phyloP scores from a whole-genome alignment of 1,284 basidiomycete species.

The Heliocybe sulcata region DNA sequence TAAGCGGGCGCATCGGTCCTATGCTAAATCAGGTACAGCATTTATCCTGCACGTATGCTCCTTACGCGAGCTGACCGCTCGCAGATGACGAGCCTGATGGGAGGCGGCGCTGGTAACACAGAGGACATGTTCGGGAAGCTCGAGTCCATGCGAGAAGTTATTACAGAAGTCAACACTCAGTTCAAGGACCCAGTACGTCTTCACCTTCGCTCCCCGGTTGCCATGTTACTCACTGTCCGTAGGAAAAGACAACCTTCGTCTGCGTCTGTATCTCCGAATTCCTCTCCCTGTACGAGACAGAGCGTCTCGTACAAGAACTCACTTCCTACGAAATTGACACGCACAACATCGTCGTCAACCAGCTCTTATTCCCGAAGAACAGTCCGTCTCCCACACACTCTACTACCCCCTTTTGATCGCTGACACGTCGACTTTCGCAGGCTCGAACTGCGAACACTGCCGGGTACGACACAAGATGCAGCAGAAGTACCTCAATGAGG shows the following conservation, averaged over 20 bases:
- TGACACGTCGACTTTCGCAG: conserved; percentile 28
- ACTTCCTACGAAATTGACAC: conserved; percentile 98
- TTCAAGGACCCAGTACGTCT: conserved; percentile 92
- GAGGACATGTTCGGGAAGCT: conserved; percentile 99
- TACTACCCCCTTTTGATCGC: conserved; percentile 1
- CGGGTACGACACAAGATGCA: conserved; percentile 95
- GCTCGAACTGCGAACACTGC: conserved; percentile 93
- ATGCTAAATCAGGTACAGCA: conserved; percentile 84
- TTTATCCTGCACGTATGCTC: neutral
- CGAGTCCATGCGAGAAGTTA: conserved; percentile 94
- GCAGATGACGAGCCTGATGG: conserved; percentile 93
- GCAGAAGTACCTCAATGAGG: conserved; percentile 92
- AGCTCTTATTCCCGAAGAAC: conserved; percentile 90
- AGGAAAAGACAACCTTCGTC: conserved; percentile 98
- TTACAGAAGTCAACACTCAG: conserved; percentile 98
- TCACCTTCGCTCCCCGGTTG: neutral
- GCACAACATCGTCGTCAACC: conserved; percentile 98
- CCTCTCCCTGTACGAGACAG: conserved; percentile 96
- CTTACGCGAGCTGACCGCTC: neutral
- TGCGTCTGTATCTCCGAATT: conserved; percentile 99
- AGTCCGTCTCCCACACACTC: conserved; percentile 40
- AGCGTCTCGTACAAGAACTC: conserved; percentile 94
- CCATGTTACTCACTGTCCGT: conserved; percentile 5
- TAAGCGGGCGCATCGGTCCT: conserved; percentile 91
- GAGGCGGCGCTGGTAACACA: conserved; percentile 77